Conservation (phyloP, 1,284 basidiomycete species). For the Malassezia sympodialis region DNA sequence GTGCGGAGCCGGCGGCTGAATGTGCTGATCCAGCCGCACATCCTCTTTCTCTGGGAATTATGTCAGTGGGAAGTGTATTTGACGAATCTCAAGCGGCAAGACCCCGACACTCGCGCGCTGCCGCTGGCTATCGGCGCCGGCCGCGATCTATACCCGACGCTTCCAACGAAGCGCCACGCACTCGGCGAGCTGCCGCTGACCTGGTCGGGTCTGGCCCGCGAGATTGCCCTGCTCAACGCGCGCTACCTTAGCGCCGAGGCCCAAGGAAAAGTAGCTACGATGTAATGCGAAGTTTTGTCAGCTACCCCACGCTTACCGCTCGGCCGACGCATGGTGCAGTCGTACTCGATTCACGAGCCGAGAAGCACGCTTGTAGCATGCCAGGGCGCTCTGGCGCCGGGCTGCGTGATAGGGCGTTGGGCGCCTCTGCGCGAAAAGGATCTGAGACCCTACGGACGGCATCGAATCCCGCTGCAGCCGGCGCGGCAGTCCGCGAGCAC, state of each 20-base stretch:
- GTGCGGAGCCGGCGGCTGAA: conserved; percentile 69
- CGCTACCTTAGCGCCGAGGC: conserved; percentile 21
- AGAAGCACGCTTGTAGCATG: not conserved
- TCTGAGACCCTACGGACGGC: not conserved
- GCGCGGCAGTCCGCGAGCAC: not conserved
- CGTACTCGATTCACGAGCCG: not conserved
- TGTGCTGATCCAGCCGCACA: conserved; percentile 72
- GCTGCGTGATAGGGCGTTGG: not conserved
- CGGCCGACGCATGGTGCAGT: not conserved
- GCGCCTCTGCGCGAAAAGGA: not conserved
- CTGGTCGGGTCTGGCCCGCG: conserved; percentile 32
- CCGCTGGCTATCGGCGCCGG: conserved; percentile 16
- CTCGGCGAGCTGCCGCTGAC: conserved; percentile 24
- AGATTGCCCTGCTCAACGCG: conserved; percentile 37
- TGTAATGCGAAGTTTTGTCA: not conserved
- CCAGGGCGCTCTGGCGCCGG: not conserved
- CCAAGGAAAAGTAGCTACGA: not conserved
- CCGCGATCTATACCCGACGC: conserved; percentile 22
- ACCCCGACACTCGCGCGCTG: not conserved
- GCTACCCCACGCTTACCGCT: not conserved
- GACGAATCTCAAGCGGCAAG: conserved; percentile 52
- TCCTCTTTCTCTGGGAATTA: conserved; percentile 81
- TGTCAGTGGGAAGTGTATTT: conserved; percentile 67
- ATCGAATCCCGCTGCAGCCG: not conserved
- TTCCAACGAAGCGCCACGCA: conserved; percentile 26